A percentile compares a stretch with the other conserved stretches of the same genome.
Evolutionary conservation across 2,329 filamentous ascomycete genomes (phyloP).

Genomic region (Cercospora berteroae): DNA sequence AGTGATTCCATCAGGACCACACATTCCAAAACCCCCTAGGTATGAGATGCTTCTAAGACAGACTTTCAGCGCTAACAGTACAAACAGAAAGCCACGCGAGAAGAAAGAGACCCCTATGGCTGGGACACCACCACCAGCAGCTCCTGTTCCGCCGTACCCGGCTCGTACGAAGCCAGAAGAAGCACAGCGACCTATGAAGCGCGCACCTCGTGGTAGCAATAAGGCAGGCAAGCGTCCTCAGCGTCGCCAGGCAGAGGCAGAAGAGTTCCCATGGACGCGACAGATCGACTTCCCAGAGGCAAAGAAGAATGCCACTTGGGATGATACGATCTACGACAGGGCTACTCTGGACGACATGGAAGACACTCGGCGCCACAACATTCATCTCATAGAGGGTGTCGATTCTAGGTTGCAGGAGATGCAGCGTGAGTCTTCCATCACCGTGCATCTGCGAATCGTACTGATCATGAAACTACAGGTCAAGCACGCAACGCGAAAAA

Average conservation of each 20-base stretch:
- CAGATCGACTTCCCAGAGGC: conserved; percentile 31
- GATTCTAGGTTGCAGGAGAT: conserved; percentile 31
- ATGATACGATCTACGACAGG: conserved; percentile 33
- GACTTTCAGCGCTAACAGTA: conserved; percentile 1
- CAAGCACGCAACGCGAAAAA: conserved; percentile 27
- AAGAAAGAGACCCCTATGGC: conserved; percentile 20
- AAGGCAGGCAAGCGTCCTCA: conserved; percentile 25
- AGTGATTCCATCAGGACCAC: background rate
- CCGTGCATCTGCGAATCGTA: background rate
- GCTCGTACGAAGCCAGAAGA: conserved; percentile 21
- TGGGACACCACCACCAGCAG: conserved; percentile 23
- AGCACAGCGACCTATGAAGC: conserved; percentile 13
- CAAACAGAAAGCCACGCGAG: conserved; percentile 15
- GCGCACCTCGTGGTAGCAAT: background rate
- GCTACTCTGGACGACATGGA: conserved; percentile 31
- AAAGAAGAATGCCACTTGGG: conserved; percentile 31
- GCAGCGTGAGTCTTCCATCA: conserved; percentile 28
- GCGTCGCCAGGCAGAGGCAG: conserved; percentile 29
- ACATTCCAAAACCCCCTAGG: conserved; percentile 5
- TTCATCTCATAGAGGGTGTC: conserved; percentile 27
- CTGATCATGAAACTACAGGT: conserved; percentile 18
- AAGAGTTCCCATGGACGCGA: conserved; percentile 37
- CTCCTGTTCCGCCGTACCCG: conserved; percentile 26
- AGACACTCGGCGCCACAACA: conserved; percentile 28
- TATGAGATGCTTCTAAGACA: background rate